Conservation (phyloP, 2,329 filamentous ascomycete genomes). For the Lachnellula cervina region DNA sequence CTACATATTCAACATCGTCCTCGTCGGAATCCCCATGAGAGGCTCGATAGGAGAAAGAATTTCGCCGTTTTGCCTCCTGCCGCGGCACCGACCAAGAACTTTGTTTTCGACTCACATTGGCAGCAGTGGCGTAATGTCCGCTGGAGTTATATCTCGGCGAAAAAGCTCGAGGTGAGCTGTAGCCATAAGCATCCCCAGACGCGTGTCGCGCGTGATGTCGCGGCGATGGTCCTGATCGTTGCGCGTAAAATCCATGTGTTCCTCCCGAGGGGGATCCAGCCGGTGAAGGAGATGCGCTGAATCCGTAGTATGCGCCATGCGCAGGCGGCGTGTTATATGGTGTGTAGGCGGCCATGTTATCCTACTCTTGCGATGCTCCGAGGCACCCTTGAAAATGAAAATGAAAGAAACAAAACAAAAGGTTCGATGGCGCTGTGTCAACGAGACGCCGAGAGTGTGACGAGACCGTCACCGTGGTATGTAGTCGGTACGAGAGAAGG, state of each 20-base stretch:
- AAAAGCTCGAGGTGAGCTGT: constrained; percentile 24
- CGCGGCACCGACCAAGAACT: constrained; percentile 30
- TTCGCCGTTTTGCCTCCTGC: constrained; percentile 26
- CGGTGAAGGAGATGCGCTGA: constrained; percentile 31
- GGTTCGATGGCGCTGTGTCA: constrained; percentile 18
- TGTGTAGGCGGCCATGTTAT: constrained; percentile 29
- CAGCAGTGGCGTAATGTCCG: constrained; percentile 34
- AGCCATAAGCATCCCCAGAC: constrained; percentile 28
- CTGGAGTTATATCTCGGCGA: constrained; percentile 33
- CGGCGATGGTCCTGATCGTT: constrained; percentile 23
- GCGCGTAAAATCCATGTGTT: constrained; percentile 28
- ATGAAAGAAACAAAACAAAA: constrained; percentile 14
- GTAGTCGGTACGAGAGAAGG: constrained; percentile 34
- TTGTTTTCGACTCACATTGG: constrained; percentile 36
- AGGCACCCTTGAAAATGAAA: constrained; percentile 23
- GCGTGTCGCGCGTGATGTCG: constrained; percentile 30
- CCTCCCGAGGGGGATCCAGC: constrained; percentile 30
- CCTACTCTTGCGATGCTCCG: constrained; percentile 28
- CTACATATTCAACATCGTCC: constrained; percentile 32
- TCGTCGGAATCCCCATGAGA: constrained; percentile 34
- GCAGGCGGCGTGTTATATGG: constrained; percentile 27
- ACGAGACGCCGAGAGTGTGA: constrained; percentile 27
- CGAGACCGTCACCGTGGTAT: constrained; percentile 34
- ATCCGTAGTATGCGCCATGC: constrained; percentile 28
- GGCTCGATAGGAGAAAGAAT: constrained; percentile 33